Percentiles rank a stretch among this genome's conserved stretches.
phyloP scores from a whole-genome alignment of 169 alveolate genomes.

The Cystoisospora suis region DNA sequence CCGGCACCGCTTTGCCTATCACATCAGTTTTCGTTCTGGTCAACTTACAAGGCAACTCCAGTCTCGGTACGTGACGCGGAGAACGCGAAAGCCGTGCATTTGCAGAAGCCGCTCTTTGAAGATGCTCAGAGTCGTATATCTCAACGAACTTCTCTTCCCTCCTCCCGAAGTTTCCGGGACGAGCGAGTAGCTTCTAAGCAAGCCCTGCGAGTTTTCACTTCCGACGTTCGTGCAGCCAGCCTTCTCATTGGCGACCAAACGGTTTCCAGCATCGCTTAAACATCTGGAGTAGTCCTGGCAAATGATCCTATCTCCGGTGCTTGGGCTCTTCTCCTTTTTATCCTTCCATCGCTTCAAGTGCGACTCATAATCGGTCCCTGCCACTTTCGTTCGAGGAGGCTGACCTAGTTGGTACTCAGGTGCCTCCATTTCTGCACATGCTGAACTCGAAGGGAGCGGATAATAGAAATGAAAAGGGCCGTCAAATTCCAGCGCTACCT shows the following conservation, averaged over 20 bases:
- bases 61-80: constrained; percentile 18
- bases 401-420: not conserved
- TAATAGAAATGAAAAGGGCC: constrained; percentile 18
- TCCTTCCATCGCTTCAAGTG: not conserved
- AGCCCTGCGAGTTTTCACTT: not conserved
- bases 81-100: constrained; percentile 17
- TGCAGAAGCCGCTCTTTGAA: constrained; percentile 8
- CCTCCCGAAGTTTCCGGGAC: not conserved
- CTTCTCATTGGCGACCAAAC: not conserved
- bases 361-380: not conserved
- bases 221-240: not conserved
- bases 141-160: not conserved
- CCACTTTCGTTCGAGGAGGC: not conserved
- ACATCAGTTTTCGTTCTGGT: not conserved
- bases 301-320: not conserved
- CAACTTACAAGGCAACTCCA: constrained; percentile 12
- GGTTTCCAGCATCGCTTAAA: not conserved
- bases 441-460: not conserved
- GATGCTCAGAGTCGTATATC: not conserved
- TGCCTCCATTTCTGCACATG: not conserved
- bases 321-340: not conserved
- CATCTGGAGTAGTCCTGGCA: not conserved
- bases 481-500: constrained; percentile 18
- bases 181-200: not conserved
- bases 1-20: not conserved